These are phyloP conservation scores for Sicyos edulis DNA, from an alignment of 306 rosid species.

Conservation along the genomic window DNA sequence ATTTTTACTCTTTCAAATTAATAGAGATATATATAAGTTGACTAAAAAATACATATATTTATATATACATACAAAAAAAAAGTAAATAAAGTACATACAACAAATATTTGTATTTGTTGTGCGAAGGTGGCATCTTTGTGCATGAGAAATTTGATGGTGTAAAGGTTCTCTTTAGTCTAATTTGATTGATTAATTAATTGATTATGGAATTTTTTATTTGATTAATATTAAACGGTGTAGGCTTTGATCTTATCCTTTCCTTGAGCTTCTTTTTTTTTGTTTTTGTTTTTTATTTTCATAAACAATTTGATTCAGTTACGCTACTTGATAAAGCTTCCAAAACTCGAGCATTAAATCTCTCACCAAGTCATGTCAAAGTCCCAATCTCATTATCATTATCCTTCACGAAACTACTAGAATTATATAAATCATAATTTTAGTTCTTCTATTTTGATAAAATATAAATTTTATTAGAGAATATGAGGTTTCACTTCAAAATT, in stretches of 20 bases:
- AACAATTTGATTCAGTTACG: neutral
- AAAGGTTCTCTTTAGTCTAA: neutral
- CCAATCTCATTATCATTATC: neutral
- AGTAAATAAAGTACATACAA: too few species aligned
- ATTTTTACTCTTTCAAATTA: too few species aligned
- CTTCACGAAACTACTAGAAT: neutral
- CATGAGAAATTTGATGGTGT: neutral
- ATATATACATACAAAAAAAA: too few species aligned
- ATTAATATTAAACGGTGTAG: neutral
- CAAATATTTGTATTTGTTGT: neutral
- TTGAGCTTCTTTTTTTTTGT: neutral
- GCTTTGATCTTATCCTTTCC: neutral
- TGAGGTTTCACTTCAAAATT: too few species aligned
- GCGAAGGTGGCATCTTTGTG: neutral
- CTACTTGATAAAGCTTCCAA: neutral
- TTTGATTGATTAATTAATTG: neutral
- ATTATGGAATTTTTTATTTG: neutral
- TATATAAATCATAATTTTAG: too few species aligned
- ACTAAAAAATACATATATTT: too few species aligned
- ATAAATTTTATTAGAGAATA: too few species aligned
- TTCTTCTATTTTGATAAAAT: too few species aligned
- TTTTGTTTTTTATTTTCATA: neutral
- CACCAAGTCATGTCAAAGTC: slow-evolving; percentile 1
- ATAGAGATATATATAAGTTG: too few species aligned
- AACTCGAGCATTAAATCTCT: neutral